Evolutionary conservation across 306 rosid species (phyloP).

Genomic region (Ormosia semicastrata): DNA sequence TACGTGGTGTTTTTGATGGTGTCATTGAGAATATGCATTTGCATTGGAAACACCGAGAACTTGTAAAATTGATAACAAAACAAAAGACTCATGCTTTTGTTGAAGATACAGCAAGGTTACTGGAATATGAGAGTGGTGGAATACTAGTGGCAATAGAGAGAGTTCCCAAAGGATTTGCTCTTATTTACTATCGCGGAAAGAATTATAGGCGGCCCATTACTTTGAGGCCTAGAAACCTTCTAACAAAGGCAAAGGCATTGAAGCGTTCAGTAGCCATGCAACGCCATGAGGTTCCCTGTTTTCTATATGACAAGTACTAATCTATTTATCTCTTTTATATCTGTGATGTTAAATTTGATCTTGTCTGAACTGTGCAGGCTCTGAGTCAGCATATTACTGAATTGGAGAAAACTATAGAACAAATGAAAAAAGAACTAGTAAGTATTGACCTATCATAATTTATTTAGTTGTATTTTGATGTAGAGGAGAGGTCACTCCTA

Average conservation of each 20-base stretch:
- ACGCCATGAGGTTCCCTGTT: conserved; percentile 83
- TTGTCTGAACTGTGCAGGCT: conserved; percentile 64
- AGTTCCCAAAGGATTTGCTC: conserved; percentile 80
- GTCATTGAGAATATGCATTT: conserved; percentile 98
- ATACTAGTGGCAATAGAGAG: conserved; percentile 91
- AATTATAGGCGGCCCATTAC: conserved; percentile 87
- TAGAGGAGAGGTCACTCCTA: not conserved
- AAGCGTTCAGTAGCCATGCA: conserved; percentile 94
- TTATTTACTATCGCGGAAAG: conserved; percentile 97
- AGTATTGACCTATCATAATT: conserved; percentile 36
- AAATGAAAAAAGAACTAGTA: conserved; percentile 78
- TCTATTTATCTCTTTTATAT: conserved; percentile 15
- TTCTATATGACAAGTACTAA: not conserved
- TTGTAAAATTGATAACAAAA: conserved; percentile 86
- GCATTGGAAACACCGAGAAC: conserved; percentile 98
- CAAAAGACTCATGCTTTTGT: conserved; percentile 93
- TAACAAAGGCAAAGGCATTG: conserved; percentile 92
- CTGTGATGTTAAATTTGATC: conserved; percentile 28
- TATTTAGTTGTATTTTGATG: not conserved
- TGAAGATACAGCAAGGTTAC: conserved; percentile 94
- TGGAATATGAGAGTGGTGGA: conserved; percentile 96
- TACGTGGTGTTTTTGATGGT: conserved; percentile 98
- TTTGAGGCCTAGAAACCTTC: conserved; percentile 89
- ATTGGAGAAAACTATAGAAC: conserved; percentile 68
- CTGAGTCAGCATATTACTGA: conserved; percentile 92